phyloP scores from a whole-genome alignment of 164 flowering plant genomes.

The Warburgia ugandensis region DNA sequence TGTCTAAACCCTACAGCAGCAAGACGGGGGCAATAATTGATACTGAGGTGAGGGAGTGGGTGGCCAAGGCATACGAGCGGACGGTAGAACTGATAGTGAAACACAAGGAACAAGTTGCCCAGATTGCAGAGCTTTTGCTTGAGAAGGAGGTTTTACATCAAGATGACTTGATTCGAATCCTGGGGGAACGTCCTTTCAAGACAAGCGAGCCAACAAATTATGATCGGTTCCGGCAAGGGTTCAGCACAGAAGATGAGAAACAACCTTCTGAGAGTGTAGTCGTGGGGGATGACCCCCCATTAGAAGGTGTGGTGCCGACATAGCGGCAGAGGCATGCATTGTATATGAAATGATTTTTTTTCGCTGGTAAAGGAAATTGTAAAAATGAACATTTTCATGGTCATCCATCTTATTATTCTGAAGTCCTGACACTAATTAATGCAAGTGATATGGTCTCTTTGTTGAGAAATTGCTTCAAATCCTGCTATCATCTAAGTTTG shows the following conservation, averaged over 20 bases:
- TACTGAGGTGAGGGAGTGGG: slow-evolving; percentile 87
- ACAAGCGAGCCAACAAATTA: slow-evolving; percentile 63
- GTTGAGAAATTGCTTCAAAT: too few species aligned
- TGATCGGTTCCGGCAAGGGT: slow-evolving; percentile 67
- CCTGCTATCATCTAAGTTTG: too few species aligned
- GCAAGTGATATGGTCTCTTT: too few species aligned
- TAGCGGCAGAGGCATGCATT: slow-evolving; percentile 18
- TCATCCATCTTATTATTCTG: too few species aligned
- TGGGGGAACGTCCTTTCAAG: slow-evolving; percentile 84
- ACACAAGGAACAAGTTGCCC: slow-evolving; percentile 70
- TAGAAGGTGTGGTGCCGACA: slow-evolving; percentile 55
- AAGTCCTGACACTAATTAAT: too few species aligned
- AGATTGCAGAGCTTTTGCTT: slow-evolving; percentile 78
- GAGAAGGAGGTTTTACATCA: slow-evolving; percentile 94
- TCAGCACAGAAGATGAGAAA: slow-evolving; percentile 29
- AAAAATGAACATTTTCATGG: slow-evolving; percentile 6
- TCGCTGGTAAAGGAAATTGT: slow-evolving; percentile 5
- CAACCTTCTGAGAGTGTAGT: slow-evolving; percentile 13
- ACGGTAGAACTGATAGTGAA: slow-evolving; percentile 63
- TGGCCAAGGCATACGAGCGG: slow-evolving; percentile 56
- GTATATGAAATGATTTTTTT: slow-evolving; percentile 24
- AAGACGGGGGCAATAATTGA: slow-evolving; percentile 84
- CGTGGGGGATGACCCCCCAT: slow-evolving; percentile 38
- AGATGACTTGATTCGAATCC: slow-evolving; percentile 58
- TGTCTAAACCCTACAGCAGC: slow-evolving; percentile 89